Base-by-base conservation (phyloP, 2,329 filamentous ascomycete species). In the Colletotrichum plurivorum region DNA sequence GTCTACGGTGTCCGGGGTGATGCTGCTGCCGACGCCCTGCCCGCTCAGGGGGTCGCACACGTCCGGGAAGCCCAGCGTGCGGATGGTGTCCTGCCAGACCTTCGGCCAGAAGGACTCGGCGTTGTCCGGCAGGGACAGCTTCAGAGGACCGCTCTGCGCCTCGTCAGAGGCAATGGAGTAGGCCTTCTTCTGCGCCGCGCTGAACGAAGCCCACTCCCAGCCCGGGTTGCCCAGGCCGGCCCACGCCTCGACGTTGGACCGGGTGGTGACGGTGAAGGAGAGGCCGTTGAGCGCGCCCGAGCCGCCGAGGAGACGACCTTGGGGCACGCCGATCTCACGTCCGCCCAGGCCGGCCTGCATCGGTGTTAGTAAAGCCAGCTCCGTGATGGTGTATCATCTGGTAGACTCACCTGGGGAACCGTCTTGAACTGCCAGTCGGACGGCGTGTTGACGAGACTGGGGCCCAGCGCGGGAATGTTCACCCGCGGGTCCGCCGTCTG, bases 261-360 rank as follows among this genome's bases (percentile, higher is more conserved):
- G 68, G 2, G 75, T 70, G 4, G 72, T 72, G 7, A 72, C 56
- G 4, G 70, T 71, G 39, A 77, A 77, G 46, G 71, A 65, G 15
- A 73, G 71, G 48, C 72, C 72, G 53, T 79, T 78, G 57, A 79
- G 63, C 3, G 73, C 75, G 52, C 76, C 77, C 2, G 73, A 76
- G n/a, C 76, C 76, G 6, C 76, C 76, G 0, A 76, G 71, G 5
- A 71, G 39, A 9, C 68, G 65, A 18, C 73, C 75, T 36, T 76
- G 73, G 10, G 73, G 67, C 8, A 74, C 69, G 12, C 41, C 59
- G 43, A 76, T 71, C 41, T 71, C 52, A 39, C 72, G 69, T 10
- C 71, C 69, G 13, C 71, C 64, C 18, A 75, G 57, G 36, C 67
- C 71, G 20, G 49, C 16, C 66, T 69, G 43, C 18, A 36, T 27